Evolutionary conservation across 2,329 filamentous ascomycete genomes (phyloP).

Genomic region (Epichloe festucae): DNA sequence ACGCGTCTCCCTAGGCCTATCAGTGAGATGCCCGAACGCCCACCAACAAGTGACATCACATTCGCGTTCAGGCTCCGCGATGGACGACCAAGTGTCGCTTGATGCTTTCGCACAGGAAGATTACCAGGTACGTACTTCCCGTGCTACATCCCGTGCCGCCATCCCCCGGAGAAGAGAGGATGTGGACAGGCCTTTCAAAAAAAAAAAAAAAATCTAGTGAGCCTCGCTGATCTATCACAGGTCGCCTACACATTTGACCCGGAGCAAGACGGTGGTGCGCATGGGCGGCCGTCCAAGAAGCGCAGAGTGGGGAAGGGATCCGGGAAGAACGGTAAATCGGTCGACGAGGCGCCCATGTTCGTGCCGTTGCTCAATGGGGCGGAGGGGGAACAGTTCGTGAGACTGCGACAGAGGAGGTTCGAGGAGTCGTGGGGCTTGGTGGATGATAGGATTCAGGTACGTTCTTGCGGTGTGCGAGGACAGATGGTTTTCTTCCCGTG

Average conservation of each 20-base stretch:
- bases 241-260: conserved; percentile 24
- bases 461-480: neutral
- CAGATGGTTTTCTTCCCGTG: neutral
- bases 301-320: conserved; percentile 37
- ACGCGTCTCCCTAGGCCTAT: neutral
- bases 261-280: conserved; percentile 23
- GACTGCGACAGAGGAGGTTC: conserved; percentile 46
- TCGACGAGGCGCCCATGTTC: conserved; percentile 24
- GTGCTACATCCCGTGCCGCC: neutral
- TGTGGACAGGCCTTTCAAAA: too few species aligned
- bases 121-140: conserved; percentile 24
- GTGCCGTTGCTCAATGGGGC: conserved; percentile 40
- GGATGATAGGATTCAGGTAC: conserved; percentile 45
- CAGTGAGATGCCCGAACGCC: too few species aligned
- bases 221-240: neutral
- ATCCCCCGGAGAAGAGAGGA: neutral
- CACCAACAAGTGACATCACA: neutral
- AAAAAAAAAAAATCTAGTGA: too few species aligned
- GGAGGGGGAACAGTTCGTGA: conserved; percentile 35
- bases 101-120: conserved; percentile 27
- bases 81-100: conserved; percentile 11
- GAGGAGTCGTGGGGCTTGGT: conserved; percentile 50
- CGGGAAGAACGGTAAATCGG: conserved; percentile 7
- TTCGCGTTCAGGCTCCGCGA: conserved; percentile 5
- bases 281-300: conserved; percentile 38